A percentile compares a stretch with the other conserved stretches of the same genome.
Conservation (phyloP, 2,329 filamentous ascomycete genomes). For the Trichophyton benhamiae region DNA sequence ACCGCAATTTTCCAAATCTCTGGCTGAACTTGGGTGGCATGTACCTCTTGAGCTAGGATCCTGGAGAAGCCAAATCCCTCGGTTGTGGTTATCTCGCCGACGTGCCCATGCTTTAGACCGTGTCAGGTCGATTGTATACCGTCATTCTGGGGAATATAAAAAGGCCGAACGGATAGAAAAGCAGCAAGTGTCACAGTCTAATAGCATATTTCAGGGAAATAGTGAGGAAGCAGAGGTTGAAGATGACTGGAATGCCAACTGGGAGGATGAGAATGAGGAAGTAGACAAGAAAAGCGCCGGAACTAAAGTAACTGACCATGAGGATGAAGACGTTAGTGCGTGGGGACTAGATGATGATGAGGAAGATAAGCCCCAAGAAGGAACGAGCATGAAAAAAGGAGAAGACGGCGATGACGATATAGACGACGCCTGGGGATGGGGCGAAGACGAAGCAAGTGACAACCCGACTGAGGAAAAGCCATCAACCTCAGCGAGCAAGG, state of each 20-base stretch:
- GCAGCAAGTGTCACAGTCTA: constrained; percentile 59
- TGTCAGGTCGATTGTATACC: constrained; percentile 56
- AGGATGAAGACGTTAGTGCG: constrained; percentile 37
- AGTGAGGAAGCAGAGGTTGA: constrained; percentile 55
- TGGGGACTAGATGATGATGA: constrained; percentile 40
- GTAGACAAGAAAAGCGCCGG: constrained; percentile 15
- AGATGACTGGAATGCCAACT: constrained; percentile 50
- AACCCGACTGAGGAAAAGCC: constrained; percentile 22
- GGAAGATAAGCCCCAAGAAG: constrained; percentile 10
- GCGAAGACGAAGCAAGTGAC: constrained; percentile 45
- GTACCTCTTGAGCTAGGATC: constrained; percentile 52
- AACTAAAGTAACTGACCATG: constrained; percentile 17
- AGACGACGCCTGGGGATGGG: constrained; percentile 75
- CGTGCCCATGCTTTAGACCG: constrained; percentile 66
- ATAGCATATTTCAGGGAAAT: constrained; percentile 50
- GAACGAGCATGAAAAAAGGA: constrained; percentile 16
- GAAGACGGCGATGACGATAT: constrained; percentile 31
- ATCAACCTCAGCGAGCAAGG: constrained; percentile 6
- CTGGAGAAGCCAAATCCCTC: constrained; percentile 70
- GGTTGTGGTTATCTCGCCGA: constrained; percentile 74
- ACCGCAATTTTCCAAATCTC: constrained; percentile 48
- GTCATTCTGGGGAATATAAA: constrained; percentile 54
- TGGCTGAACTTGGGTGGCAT: constrained; percentile 53
- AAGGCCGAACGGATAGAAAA: constrained; percentile 76
- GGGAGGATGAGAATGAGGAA: constrained; percentile 53